Conservation (phyloP, 2,329 filamentous ascomycete genomes). For the Cercospora sp. region DNA sequence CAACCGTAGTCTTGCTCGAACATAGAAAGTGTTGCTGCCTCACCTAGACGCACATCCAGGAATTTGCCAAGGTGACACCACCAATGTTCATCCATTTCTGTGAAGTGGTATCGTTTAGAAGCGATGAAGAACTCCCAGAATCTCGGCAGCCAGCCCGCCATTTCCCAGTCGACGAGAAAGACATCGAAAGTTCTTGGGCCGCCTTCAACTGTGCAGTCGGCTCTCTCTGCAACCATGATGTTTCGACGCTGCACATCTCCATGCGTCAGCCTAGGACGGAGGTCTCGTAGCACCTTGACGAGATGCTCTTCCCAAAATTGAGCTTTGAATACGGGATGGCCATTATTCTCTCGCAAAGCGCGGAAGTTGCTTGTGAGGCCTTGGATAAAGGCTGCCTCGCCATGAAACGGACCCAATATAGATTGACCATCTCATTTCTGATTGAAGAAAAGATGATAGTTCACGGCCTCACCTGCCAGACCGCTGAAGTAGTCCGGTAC, state of each 20-base stretch:
- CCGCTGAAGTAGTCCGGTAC: conserved; percentile 4
- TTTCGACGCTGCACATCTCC: conserved; percentile 13
- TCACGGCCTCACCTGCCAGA: conserved; percentile 1
- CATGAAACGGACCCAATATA: background rate
- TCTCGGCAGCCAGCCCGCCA: conserved; percentile 12
- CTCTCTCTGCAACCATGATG: background rate
- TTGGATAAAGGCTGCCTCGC: conserved; percentile 3
- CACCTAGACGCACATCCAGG: background rate
- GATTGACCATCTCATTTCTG: background rate
- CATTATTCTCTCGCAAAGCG: background rate
- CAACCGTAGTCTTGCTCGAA: background rate
- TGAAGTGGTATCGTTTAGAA: background rate
- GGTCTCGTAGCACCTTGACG: background rate
- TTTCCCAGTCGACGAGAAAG: conserved; percentile 16
- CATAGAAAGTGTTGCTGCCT: background rate
- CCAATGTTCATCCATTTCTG: background rate
- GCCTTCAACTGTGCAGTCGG: background rate
- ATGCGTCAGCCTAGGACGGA: conserved; percentile 7
- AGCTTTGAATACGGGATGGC: conserved; percentile 1
- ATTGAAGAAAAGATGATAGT: conserved; percentile 2
- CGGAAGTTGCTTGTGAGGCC: conserved; percentile 2
- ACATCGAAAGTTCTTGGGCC: background rate
- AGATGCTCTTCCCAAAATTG: conserved; percentile 5
- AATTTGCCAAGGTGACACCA: background rate
- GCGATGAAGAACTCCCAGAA: conserved; percentile 16